These are phyloP conservation scores for Amylocystis lapponica DNA, from an alignment of 768 basidiomycete genomes.

Conservation along the genomic window DNA sequence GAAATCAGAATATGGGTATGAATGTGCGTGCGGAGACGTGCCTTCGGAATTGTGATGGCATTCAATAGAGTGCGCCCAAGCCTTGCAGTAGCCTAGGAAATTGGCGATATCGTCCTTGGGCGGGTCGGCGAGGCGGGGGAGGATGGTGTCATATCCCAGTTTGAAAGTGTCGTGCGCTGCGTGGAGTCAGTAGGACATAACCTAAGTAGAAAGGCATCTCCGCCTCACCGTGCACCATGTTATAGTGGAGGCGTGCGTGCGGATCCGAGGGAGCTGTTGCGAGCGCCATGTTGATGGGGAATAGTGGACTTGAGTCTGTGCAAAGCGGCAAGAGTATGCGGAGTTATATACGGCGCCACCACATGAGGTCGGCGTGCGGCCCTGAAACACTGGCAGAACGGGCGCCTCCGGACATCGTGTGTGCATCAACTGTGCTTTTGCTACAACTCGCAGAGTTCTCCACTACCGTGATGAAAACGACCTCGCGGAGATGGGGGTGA, in stretches of 20 bases:
- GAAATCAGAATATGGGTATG: neutral
- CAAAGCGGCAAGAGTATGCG: too few species aligned
- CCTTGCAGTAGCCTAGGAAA: slow-evolving; percentile 35
- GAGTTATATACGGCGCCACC: too few species aligned
- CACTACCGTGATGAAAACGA: too few species aligned
- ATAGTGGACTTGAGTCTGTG: neutral
- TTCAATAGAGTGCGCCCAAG: slow-evolving; percentile 31
- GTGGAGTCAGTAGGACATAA: neutral
- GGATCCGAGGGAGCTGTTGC: too few species aligned
- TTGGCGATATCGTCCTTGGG: slow-evolving; percentile 32
- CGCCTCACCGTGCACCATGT: neutral
- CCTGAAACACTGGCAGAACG: too few species aligned
- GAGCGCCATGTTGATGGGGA: neutral
- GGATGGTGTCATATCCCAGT: slow-evolving; percentile 27
- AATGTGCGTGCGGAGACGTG: neutral
- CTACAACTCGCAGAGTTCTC: too few species aligned
- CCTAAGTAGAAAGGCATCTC: neutral
- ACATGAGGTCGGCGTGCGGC: too few species aligned
- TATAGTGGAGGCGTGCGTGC: too few species aligned
- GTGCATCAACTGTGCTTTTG: too few species aligned
- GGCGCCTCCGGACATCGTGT: too few species aligned
- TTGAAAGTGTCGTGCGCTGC: neutral
- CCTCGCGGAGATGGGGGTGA: too few species aligned
- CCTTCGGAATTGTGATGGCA: slow-evolving; percentile 33
- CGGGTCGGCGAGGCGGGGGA: slow-evolving; percentile 29